Percentiles rank a stretch among this genome's conserved stretches.
phyloP scores from a whole-genome alignment of 768 basidiomycete species.

The Auricularia cornea region DNA sequence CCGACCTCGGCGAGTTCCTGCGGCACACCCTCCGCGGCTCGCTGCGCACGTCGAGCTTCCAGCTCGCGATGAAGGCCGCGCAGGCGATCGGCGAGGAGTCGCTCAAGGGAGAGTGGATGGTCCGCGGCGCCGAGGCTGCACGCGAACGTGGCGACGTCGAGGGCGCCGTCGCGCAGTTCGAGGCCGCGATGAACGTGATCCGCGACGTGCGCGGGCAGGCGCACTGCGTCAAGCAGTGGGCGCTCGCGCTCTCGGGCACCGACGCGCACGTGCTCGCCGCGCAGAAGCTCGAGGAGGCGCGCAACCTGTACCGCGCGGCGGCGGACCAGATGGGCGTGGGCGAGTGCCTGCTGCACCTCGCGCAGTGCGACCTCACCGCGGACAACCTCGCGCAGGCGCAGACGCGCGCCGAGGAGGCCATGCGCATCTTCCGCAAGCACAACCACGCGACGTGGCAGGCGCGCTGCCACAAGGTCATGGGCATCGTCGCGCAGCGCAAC shows the following conservation, averaged over 20 bases:
- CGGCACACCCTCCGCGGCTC: not conserved
- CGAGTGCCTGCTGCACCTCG: not conserved
- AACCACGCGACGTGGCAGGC: not conserved
- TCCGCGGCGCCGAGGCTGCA: not conserved
- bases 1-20: not conserved
- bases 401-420: not conserved
- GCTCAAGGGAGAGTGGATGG: not conserved
- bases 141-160: not conserved
- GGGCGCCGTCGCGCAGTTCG: not conserved
- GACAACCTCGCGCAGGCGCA: not conserved
- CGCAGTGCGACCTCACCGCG: not conserved
- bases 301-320: not conserved
- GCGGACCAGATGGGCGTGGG: not conserved
- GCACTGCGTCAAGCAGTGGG: slow-evolving; percentile 1
- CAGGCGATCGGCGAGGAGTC: not conserved
- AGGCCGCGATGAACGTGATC: not conserved
- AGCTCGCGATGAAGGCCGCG: not conserved
- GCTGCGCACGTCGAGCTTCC: not conserved
- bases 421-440: slow-evolving; percentile 1
- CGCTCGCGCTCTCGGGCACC: not conserved
- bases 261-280: not conserved
- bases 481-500: slow-evolving; percentile 1
- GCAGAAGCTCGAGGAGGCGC: not conserved
- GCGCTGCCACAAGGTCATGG: not conserved
- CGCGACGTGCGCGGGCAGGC: not conserved